These are phyloP conservation scores for Thinopyrum obtusiflorum DNA, from an alignment of 202 grass and related monocot genomes.

Conservation along the genomic window DNA sequence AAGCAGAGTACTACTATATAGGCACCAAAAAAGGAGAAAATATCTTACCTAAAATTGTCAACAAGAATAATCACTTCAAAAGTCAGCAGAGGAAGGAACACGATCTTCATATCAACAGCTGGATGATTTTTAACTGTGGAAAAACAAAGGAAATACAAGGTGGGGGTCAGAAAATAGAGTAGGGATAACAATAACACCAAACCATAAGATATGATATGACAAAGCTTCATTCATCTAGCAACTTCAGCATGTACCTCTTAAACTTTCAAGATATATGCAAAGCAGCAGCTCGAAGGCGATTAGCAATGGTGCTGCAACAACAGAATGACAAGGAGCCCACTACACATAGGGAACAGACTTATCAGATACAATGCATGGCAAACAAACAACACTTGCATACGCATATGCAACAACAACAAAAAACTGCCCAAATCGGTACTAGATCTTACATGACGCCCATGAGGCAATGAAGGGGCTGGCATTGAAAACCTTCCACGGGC, in stretches of 20 bases:
- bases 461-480: constrained; percentile 91
- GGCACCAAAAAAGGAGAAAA: not conserved
- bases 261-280: constrained; percentile 83
- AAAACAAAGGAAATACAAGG: constrained; percentile 5
- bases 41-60: constrained; percentile 88
- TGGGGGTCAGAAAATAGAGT: not conserved
- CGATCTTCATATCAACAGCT: constrained; percentile 81
- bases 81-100: constrained; percentile 78
- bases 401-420: not conserved
- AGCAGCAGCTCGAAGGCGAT: constrained; percentile 92
- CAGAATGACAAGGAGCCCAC: constrained; percentile 95
- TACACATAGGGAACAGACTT: constrained; percentile 26
- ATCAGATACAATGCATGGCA: constrained; percentile 27
- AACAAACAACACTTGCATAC: not conserved
- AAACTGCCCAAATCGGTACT: not conserved
- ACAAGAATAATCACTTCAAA: constrained; percentile 90
- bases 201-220: not conserved
- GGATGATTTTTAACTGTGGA: constrained; percentile 39
- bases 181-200: not conserved
- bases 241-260: constrained; percentile 48
- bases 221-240: not conserved
- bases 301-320: constrained; percentile 81
- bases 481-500: constrained; percentile 92
- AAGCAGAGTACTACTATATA: not conserved
- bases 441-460: constrained; percentile 81